Conservation (phyloP, 2,329 filamentous ascomycete genomes). For the Hypoxylon sp. region DNA sequence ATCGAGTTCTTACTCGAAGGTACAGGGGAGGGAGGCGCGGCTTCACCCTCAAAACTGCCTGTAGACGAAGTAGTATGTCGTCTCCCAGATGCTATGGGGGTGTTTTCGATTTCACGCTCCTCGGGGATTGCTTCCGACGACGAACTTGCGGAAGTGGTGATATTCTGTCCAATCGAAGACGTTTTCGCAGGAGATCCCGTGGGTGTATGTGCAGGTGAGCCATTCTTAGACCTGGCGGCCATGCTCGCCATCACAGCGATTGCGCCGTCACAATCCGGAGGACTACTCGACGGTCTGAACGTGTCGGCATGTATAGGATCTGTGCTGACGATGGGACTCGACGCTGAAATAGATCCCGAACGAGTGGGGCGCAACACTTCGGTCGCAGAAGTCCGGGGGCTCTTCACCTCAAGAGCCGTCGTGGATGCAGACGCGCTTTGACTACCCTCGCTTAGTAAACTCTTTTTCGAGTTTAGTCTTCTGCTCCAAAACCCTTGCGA, state of each 20-base stretch:
- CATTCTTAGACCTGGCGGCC: conserved; percentile 61
- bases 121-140: conserved; percentile 45
- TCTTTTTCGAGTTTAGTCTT: conserved; percentile 57
- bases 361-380: conserved; percentile 68
- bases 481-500: conserved; percentile 62
- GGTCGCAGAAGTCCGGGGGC: conserved; percentile 53
- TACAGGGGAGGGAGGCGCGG: conserved; percentile 40
- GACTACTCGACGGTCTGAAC: conserved; percentile 67
- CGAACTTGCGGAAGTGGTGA: conserved; percentile 41
- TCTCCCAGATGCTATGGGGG: conserved; percentile 45
- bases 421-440: conserved; percentile 58
- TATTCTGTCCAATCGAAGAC: conserved; percentile 31
- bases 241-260: conserved; percentile 70
- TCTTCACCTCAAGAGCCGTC: conserved; percentile 62
- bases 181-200: conserved; percentile 47
- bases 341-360: conserved; percentile 72
- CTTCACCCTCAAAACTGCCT: conserved; percentile 45
- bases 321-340: conserved; percentile 74
- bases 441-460: conserved; percentile 48
- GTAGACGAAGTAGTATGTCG: conserved; percentile 50
- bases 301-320: conserved; percentile 76
- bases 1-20: conserved; percentile 47
- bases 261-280: conserved; percentile 70
- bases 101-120: conserved; percentile 35
- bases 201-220: conserved; percentile 46